Evolutionary conservation across 768 basidiomycete genomes (phyloP).

Genomic region (Lentinula detonsa): DNA sequence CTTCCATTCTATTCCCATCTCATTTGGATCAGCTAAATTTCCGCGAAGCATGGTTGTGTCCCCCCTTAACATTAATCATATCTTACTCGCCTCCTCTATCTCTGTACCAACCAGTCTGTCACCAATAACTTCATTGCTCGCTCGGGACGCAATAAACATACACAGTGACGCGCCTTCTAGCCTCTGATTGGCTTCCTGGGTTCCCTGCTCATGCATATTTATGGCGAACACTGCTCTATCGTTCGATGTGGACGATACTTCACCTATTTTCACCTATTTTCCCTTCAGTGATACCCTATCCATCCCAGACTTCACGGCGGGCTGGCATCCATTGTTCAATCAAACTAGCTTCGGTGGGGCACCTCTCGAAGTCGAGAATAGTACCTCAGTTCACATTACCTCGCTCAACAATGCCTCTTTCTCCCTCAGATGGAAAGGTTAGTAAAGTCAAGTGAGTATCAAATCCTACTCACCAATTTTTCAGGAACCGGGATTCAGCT

Average conservation of each 20-base stretch:
- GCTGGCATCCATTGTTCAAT: constrained; percentile 67
- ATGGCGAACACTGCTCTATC: constrained; percentile 29
- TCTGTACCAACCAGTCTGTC: background rate
- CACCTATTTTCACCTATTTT: constrained; percentile 54
- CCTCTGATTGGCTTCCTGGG: background rate
- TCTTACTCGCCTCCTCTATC: background rate
- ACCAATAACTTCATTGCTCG: background rate
- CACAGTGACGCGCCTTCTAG: background rate
- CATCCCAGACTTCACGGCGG: constrained; percentile 39
- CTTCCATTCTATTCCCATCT: background rate
- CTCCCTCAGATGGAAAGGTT: constrained; percentile 57
- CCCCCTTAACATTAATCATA: background rate
- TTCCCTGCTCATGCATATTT: constrained; percentile 10
- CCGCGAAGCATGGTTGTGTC: background rate
- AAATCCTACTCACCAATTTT: background rate
- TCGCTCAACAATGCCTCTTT: constrained; percentile 50
- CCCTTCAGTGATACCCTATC: constrained; percentile 55
- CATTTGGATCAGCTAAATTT: background rate
- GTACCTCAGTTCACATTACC: constrained; percentile 54
- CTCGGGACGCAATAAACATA: background rate
- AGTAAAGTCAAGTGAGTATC: constrained; percentile 15
- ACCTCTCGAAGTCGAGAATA: constrained; percentile 35
- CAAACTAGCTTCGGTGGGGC: constrained; percentile 38
- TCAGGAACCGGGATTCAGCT: constrained; percentile 64
- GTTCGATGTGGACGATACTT: constrained; percentile 59